Percentiles rank a stretch among this genome's conserved stretches.
phyloP scores from a whole-genome alignment of 805 yeast species.

The Kodamaea kaohsiungensis region DNA sequence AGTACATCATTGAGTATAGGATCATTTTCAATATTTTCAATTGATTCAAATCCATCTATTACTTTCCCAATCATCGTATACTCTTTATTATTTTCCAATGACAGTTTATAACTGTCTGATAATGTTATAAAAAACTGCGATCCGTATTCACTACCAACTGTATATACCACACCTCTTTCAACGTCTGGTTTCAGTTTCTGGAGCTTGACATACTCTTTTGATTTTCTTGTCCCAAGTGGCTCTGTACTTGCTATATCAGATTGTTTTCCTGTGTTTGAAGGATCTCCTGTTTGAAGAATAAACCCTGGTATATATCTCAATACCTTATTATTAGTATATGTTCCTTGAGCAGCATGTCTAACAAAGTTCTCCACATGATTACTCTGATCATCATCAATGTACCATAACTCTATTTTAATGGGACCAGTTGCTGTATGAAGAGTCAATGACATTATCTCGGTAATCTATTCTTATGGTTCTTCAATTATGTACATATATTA shows the following conservation, averaged over 20 bases:
- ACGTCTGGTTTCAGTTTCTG: neutral
- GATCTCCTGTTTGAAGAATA: slow-evolving; percentile 25
- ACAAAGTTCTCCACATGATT: slow-evolving; percentile 21
- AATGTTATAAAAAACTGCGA: slow-evolving; percentile 23
- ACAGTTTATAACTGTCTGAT: slow-evolving; percentile 11
- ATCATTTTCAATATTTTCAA: slow-evolving; percentile 16
- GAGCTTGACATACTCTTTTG: neutral
- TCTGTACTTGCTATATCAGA: slow-evolving; percentile 13
- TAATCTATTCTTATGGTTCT: too few species aligned
- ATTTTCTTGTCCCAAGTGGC: slow-evolving; percentile 2
- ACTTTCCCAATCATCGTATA: slow-evolving; percentile 19
- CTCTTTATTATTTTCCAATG: slow-evolving; percentile 9
- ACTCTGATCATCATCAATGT: slow-evolving; percentile 9
- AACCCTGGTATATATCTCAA: slow-evolving; percentile 20
- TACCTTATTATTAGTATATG: slow-evolving; percentile 16
- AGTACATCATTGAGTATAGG: slow-evolving; percentile 6
- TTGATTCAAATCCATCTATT: slow-evolving; percentile 19
- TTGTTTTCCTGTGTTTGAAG: slow-evolving; percentile 17
- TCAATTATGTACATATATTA: neutral
- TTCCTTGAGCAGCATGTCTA: slow-evolving; percentile 24
- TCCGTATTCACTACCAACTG: slow-evolving; percentile 16
- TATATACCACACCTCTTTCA: slow-evolving; percentile 17
- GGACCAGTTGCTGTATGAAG: slow-evolving; percentile 19
- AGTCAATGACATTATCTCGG: slow-evolving; percentile 14
- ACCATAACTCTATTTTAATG: slow-evolving; percentile 16